Evolutionary conservation across 805 yeast species (phyloP), one percentile per base, ranked within the genome.

Genomic region (Pichia ethanolica): DNA sequence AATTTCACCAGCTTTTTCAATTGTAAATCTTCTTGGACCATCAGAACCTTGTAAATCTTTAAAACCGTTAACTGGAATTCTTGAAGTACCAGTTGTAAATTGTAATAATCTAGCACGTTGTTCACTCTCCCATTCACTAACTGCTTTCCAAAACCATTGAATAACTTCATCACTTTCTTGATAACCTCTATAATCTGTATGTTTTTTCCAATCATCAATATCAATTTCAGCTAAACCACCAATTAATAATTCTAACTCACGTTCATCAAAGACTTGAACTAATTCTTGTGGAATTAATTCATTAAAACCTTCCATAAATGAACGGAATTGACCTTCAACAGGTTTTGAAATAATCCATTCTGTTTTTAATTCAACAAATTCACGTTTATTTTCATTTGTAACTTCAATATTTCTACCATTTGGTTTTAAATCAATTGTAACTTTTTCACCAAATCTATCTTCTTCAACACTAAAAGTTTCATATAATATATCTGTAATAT

Each of bases 181-280:
- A 70, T 91, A 93, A 5, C 99, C 99, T 72, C 99, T 82, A 71
- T 93, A 93, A 69, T 93, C 99, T 25, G 99, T 93, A 68, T 93
- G 97, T 66, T 89, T 90, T 72, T 89, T 93, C 99, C 99, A 93
- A 73, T 93, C 99, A 56, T 90, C 97, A 51, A 91, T 86, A 68
- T 93, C 99, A 61, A 93, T 91, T 62, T 93, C 99, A 2, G 97
- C 93, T 63, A 93, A 82, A 68, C 99, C 99, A 67, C 99, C 99
- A 69, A 93, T 93, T 64, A 93, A 78, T 65, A 93, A 74, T 74
- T 93, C 99, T 56, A 93, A 73, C 71, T 93, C 99, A 68, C 97
- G 84, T 72, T 93, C 99, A 70, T 93, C 99, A 66, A 93, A 93
- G 41, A 93, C 99, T 58, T 87, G 89, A 49, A 93, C 95, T 53